These are phyloP conservation scores for Mesembryanthemum crystallinum DNA, from an alignment of 148 eudicot species.

Conservation along the genomic window DNA sequence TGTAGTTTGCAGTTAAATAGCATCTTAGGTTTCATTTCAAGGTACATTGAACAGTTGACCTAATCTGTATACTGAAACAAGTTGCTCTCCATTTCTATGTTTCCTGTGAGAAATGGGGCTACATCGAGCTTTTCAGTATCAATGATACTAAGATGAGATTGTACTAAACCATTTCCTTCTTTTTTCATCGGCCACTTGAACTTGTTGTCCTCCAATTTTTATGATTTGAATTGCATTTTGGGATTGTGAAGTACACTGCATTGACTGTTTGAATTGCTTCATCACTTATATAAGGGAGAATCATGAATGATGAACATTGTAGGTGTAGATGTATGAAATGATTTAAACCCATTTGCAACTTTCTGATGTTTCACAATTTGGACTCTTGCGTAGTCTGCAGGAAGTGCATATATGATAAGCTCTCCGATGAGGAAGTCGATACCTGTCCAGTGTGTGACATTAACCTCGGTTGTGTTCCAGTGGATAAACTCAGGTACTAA, in stretches of 20 bases:
- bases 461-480: constrained; percentile 66
- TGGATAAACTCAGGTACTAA: constrained; percentile 80
- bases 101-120: neutral
- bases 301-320: neutral
- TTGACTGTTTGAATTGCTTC: neutral
- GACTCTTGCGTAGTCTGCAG: constrained; percentile 63
- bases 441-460: constrained; percentile 80
- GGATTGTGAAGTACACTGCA: constrained; percentile 7
- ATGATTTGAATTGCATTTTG: neutral
- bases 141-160: neutral
- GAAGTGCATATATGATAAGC: constrained; percentile 72
- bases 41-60: neutral
- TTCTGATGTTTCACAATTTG: constrained; percentile 15
- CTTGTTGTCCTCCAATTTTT: neutral
- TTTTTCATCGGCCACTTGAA: neutral
- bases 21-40: neutral
- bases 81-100: neutral
- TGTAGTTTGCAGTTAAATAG: neutral
- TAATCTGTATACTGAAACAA: neutral
- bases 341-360: neutral
- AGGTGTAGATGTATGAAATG: neutral
- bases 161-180: neutral
- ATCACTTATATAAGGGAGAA: neutral
- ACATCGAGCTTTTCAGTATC: neutral
- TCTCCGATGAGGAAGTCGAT: constrained; percentile 76